A percentile compares a stretch with the other conserved stretches of the same genome.
Evolutionary conservation across 257 asterid species (phyloP).

Genomic region (Jacaranda mimosifolia): DNA sequence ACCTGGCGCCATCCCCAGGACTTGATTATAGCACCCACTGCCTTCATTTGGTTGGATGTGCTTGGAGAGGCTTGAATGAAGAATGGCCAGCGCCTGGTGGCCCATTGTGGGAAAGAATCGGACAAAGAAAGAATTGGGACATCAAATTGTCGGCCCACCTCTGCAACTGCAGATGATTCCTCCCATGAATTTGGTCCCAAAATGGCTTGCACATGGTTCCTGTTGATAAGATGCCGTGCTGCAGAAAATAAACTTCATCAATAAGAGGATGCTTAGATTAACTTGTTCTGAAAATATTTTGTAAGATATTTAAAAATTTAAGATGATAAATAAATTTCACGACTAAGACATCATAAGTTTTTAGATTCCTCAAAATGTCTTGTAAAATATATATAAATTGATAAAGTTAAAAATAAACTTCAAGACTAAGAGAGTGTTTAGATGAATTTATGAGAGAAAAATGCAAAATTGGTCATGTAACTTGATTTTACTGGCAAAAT

Average conservation of each 20-base stretch:
- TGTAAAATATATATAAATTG: too few relatives aligned
- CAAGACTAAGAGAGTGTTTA: too few relatives aligned
- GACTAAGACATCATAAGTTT: too few relatives aligned
- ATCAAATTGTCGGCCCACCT: slow-evolving; percentile 25
- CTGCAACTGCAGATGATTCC: slow-evolving; percentile 50
- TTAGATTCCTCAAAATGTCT: too few relatives aligned
- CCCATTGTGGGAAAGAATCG: slow-evolving; percentile 46
- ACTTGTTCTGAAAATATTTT: too few relatives aligned
- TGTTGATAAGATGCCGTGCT: slow-evolving; percentile 45
- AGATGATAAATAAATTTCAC: too few relatives aligned
- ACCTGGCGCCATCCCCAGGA: slow-evolving; percentile 49
- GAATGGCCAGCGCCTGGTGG: slow-evolving; percentile 43
- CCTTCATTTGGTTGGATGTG: slow-evolving; percentile 36
- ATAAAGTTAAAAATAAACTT: too few relatives aligned
- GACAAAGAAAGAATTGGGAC: slow-evolving; percentile 46
- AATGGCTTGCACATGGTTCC: slow-evolving; percentile 35
- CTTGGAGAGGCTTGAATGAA: slow-evolving; percentile 48
- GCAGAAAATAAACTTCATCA: slow-evolving; percentile 4
- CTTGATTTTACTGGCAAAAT: too few relatives aligned
- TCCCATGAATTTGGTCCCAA: slow-evolving; percentile 57
- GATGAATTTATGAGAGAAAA: too few relatives aligned
- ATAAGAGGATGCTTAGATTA: too few relatives aligned
- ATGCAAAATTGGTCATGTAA: too few relatives aligned
- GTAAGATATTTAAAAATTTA: too few relatives aligned
- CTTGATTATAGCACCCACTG: slow-evolving; percentile 20